Evolutionary conservation across 2,329 filamentous ascomycete species (phyloP).

Genomic region (Colletotrichum aenigma): DNA sequence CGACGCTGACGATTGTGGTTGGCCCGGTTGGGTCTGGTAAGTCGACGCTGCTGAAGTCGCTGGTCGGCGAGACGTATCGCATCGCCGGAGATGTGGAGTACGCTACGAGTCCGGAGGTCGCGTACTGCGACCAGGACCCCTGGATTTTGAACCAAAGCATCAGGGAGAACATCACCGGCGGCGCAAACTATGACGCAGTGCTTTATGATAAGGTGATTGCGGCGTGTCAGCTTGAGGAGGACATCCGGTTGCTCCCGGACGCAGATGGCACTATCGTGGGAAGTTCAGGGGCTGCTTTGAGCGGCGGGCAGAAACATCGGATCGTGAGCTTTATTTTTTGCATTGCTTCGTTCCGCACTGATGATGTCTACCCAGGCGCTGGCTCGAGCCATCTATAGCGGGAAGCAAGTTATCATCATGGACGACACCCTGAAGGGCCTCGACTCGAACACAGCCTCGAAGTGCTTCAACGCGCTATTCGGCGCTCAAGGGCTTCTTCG

Average conservation of each 20-base stretch:
- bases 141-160: constrained; percentile 34
- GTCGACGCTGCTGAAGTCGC: constrained; percentile 33
- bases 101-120: constrained; percentile 20
- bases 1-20: neutral
- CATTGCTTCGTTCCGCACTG: neutral
- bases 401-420: constrained; percentile 2
- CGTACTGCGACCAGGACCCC: constrained; percentile 30
- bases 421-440: constrained; percentile 13
- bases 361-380: neutral
- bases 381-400: constrained; percentile 5
- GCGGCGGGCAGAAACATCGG: constrained; percentile 9
- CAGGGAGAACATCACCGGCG: neutral
- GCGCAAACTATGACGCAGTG: constrained; percentile 17
- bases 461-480: neutral
- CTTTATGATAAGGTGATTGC: constrained; percentile 33
- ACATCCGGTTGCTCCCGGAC: neutral
- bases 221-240: constrained; percentile 4
- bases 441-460: neutral
- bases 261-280: neutral
- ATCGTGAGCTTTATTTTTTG: neutral
- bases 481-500: constrained; percentile 27
- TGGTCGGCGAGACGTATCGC: constrained; percentile 31
- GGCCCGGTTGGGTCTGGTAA: constrained; percentile 37
- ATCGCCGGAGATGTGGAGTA: constrained; percentile 8
- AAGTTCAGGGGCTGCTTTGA: neutral